These are phyloP conservation scores for Teratosphaeriaceae sp. DNA, from an alignment of 2,329 filamentous ascomycete species.

Conservation along the genomic window DNA sequence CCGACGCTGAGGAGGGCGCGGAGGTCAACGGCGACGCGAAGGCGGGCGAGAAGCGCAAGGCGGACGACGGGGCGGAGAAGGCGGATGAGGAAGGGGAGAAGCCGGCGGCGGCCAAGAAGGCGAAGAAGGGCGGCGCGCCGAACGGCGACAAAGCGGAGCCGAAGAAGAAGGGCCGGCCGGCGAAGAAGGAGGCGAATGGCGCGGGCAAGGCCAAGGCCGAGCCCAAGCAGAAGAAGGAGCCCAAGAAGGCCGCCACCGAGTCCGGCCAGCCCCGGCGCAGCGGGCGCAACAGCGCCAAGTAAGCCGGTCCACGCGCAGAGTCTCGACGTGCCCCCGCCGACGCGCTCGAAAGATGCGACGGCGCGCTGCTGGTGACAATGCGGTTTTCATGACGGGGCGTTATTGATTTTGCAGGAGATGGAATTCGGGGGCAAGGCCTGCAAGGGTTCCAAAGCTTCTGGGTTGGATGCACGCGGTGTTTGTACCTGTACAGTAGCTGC, in stretches of 20 bases:
- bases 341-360: no score
- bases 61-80: slow-evolving; percentile 17
- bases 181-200: slow-evolving; percentile 29
- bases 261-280: slow-evolving; percentile 43
- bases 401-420: not conserved
- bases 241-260: slow-evolving; percentile 45
- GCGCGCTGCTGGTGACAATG: not conserved
- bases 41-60: slow-evolving; percentile 22
- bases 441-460: not conserved
- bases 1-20: slow-evolving; percentile 18
- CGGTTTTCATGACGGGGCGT: not conserved
- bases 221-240: slow-evolving; percentile 39
- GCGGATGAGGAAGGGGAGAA: slow-evolving; percentile 25
- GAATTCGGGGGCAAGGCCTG: not conserved
- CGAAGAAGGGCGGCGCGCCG: slow-evolving; percentile 19
- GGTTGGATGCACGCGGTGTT: not conserved
- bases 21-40: slow-evolving; percentile 22
- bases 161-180: slow-evolving; percentile 38
- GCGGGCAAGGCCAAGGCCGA: slow-evolving; percentile 11
- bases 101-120: slow-evolving; percentile 30
- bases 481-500: not conserved
- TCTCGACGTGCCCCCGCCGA: no score
- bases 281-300: slow-evolving; percentile 31
- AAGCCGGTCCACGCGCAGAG: not conserved
- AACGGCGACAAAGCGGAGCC: slow-evolving; percentile 29